Base-by-base conservation (phyloP, 805 yeast species). In the Metschnikowia noctiluminum region DNA sequence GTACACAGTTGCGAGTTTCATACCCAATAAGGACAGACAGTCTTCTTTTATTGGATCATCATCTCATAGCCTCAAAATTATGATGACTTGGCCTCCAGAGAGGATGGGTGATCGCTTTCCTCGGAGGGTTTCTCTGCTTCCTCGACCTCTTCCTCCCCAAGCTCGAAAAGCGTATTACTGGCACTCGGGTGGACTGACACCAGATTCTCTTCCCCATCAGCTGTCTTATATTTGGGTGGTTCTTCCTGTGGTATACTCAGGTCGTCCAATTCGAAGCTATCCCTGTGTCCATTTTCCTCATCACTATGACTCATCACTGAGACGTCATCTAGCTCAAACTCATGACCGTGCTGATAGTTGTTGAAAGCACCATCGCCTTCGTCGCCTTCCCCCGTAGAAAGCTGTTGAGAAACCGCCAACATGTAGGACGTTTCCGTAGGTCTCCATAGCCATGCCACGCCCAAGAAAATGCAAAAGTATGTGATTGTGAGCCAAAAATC, bases 401-500 rank as follows among this genome's bases (percentile, higher is more conserved):
- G 74, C 70, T 94, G 98, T 45, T 89, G 89, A 2, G 97, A 88
- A 53, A 91, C 91, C 11, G 97, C 98, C 62, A 94, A 80, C 81
- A 95, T 85, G 61, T 91, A 87, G 49, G 96, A 90, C 37, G 96
- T 89, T 58, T 87, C 94, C 0, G 97, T 92, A 46, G 99, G 99
- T 68, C 99, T 85, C 99, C 99, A 94, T 54, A 94, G 80, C 73
- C 90, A 81, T 6, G 96, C 88, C 54, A 94, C 77, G 9, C 90
- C 80, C 59, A 85, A 79, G 65, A 94, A 91, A 35, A 91, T 91
- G 42, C 84, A 69, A 62, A 87, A 89, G 70, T 89, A 94, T 12
- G 90, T 85, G 42, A 89, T 78, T 42, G 96, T 84, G 36, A 97
- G 96, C 97, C 98, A 91, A 72, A 96, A 95, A 59, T 92, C 97